These are phyloP conservation scores for Sicyos edulis DNA, from an alignment of 306 rosid genomes.

Conservation along the genomic window DNA sequence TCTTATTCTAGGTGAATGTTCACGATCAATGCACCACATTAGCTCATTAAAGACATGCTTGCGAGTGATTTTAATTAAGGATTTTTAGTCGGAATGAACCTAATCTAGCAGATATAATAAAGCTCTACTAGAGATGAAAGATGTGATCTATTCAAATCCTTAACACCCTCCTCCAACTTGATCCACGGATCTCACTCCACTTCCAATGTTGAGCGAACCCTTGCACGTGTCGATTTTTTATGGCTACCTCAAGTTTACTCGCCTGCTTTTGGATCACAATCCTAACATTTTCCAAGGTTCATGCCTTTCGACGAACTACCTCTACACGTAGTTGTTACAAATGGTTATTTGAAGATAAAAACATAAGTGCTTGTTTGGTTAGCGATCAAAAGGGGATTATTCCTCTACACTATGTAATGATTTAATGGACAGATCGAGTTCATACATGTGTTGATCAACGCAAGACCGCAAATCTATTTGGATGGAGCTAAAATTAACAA, in stretches of 20 bases:
- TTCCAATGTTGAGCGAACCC: background rate
- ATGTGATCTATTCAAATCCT: background rate
- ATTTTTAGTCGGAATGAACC: no score
- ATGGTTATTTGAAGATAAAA: background rate
- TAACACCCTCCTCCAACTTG: background rate
- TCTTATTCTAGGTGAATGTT: no score
- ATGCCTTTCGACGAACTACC: background rate
- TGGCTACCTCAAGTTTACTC: background rate
- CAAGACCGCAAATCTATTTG: background rate
- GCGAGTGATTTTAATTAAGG: no score
- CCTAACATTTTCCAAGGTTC: background rate
- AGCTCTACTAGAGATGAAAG: background rate
- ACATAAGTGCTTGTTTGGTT: background rate
- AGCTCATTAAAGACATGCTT: no score
- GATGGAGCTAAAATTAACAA: slow-evolving; percentile 6
- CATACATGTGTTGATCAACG: background rate
- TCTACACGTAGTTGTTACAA: background rate
- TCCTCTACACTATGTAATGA: slow-evolving; percentile 3
- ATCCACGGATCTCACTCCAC: background rate
- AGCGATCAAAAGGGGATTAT: background rate
- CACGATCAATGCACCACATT: no score
- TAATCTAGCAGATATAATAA: background rate
- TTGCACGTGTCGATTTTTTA: background rate
- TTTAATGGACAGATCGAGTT: background rate
- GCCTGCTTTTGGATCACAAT: background rate